Percentiles rank a stretch among this genome's conserved stretches.
Evolutionary conservation across 495 filamentous ascomycete species (phyloP).

Genomic region (Penicillium macrosclerotiorum): DNA sequence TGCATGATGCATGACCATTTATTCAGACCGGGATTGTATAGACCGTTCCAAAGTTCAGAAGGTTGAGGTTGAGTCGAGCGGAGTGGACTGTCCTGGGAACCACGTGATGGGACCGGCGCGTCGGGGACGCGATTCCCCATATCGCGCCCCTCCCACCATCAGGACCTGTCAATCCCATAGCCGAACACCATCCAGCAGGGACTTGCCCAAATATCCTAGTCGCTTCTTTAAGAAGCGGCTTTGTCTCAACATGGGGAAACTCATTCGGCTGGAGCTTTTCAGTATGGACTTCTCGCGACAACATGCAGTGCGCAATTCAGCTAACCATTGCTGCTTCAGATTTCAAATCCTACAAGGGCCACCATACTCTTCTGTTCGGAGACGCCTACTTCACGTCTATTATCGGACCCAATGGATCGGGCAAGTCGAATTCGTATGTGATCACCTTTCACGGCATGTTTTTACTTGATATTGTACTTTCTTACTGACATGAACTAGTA

Average conservation of each 20-base stretch:
- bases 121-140: constrained; percentile 22
- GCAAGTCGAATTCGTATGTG: constrained; percentile 98
- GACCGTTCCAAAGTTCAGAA: no score
- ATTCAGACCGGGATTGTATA: no score
- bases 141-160: constrained; percentile 28
- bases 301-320: constrained; percentile 1
- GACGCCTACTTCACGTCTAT: constrained; percentile 99
- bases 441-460: not conserved
- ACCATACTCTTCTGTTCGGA: constrained; percentile 90
- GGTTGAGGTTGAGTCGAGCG: no score
- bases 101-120: constrained; percentile 28
- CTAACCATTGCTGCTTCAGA: constrained; percentile 54
- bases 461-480: not conserved
- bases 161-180: constrained; percentile 5
- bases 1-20: no score
- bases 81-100: not conserved
- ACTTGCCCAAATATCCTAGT: constrained; percentile 12
- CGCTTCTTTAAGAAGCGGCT: constrained; percentile 33
- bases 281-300: constrained; percentile 54
- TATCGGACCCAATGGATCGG: constrained; percentile 98
- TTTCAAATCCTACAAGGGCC: constrained; percentile 99
- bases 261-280: constrained; percentile 90
- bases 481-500: constrained; percentile 52
- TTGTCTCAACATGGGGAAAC: constrained; percentile 70
- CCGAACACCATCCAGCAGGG: constrained; percentile 6